Base-by-base conservation (phyloP, 176 grass and related monocot genomes). In the Urochloa ruziziensis region DNA sequence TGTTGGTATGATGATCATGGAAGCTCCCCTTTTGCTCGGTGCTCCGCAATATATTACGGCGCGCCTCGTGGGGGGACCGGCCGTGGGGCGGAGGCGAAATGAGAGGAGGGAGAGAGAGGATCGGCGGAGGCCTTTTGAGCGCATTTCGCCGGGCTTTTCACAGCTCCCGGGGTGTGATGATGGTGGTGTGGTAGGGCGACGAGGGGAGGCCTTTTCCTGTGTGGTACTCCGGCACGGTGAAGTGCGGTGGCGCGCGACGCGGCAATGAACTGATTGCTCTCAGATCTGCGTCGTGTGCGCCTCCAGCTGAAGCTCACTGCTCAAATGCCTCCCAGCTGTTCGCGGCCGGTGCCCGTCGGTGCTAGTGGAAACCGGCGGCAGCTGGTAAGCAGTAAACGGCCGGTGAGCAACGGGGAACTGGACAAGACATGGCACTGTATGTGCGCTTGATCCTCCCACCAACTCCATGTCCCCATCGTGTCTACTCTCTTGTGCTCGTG, bases 71-170 rank as follows among this genome's bases (percentile, higher is more conserved):
- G 46, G 58, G 84, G 58, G 77, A 17, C 60, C n/a, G 27, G n/a
- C 66, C 12, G n/a, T 23, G 43, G 17, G 24, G 65, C 17, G 73
- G 63, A 37, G 67, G 61, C 58, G 83, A 74, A 71, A 83, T 88
- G 66, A 47, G 67, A 79, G 36, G 62, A n/a, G 10, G 61, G 65
- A 19, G 43, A n/a, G n/a, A n/a, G n/a, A n/a, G n/a, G n/a, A n/a
- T n/a, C n/a, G n/a, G n/a, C n/a, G n/a, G 23, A 69, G 57, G 52
- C 83, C 83, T 77, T 86, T 90, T 82, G 57, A 87, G 48, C 80
- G 86, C 61, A 82, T 80, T 80, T 80, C 10, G 49, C 67, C 34
- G 73, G 86, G 61, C 80, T 73, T 92, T 92, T 92, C 70, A 35
- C 79, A 44, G 39, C 70, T 40, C 71, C 81, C 71, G 24, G 58